A percentile compares a stretch with the other conserved stretches of the same genome.
phyloP scores from a whole-genome alignment of 139 green algal species.

The Coelastrella sp. region DNA sequence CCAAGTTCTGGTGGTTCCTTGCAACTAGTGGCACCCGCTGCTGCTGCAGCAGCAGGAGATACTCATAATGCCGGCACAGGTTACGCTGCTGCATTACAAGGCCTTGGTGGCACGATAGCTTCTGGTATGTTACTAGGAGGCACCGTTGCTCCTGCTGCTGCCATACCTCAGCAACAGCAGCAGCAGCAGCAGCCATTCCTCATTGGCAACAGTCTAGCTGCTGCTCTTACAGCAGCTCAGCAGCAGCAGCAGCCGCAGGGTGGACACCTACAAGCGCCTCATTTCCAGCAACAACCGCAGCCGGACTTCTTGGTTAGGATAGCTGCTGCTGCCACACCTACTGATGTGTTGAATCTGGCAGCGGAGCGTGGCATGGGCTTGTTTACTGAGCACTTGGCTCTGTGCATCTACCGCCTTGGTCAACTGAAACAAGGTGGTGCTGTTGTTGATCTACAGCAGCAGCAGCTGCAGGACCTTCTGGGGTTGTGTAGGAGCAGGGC shows the following conservation, averaged over 20 bases:
- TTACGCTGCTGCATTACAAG: background rate
- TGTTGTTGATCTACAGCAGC: background rate
- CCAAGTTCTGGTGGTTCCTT: constrained; percentile 13
- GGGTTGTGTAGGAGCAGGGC: constrained; percentile 2
- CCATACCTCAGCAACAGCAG: background rate
- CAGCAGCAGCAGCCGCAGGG: constrained; percentile 24
- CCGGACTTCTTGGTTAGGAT: background rate
- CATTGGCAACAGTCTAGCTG: background rate
- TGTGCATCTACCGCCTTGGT: background rate
- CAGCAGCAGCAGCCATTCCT: constrained; percentile 22
- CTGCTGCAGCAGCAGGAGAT: background rate
- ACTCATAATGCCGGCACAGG: no score
- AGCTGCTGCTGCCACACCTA: constrained; percentile 26
- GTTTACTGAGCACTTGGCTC: constrained; percentile 22
- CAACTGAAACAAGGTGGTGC: constrained; percentile 13
- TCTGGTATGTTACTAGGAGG: background rate
- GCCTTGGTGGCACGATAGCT: background rate
- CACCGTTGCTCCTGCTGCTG: background rate
- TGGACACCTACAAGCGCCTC: background rate
- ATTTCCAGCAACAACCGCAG: constrained; percentile 23
- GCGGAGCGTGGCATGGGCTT: constrained; percentile 36
- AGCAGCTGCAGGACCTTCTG: constrained; percentile 34
- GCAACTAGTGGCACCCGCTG: background rate
- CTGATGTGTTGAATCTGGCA: constrained; percentile 2
- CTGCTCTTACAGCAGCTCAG: constrained; percentile 19